Evolutionary conservation across 164 flowering plant species (phyloP).

Genomic region (Macadamia integrifolia): DNA sequence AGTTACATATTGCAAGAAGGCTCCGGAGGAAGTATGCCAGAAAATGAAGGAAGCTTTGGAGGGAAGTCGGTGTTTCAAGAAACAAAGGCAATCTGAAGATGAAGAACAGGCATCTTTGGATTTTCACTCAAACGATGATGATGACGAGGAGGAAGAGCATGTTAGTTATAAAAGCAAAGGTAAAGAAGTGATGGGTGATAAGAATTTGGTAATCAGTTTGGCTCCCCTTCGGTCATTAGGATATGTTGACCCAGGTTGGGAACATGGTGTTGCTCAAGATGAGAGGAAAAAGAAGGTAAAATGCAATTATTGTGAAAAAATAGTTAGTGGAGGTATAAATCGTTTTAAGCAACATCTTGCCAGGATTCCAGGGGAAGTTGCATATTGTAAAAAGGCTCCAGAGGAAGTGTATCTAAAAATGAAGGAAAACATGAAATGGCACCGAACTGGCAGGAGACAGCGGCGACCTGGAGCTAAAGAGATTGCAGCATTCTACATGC

Average conservation of each 20-base stretch:
- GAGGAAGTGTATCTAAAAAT: constrained; percentile 63
- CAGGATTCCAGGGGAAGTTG: constrained; percentile 75
- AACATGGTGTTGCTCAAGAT: constrained; percentile 61
- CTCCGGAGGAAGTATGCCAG: constrained; percentile 51
- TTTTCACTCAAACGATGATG: constrained; percentile 37
- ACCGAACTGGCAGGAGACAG: constrained; percentile 57
- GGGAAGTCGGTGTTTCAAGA: constrained; percentile 49
- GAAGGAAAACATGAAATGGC: constrained; percentile 80
- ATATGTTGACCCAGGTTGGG: constrained; percentile 76
- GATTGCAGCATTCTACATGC: constrained; percentile 33
- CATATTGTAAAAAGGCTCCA: constrained; percentile 58
- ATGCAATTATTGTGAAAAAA: constrained; percentile 70
- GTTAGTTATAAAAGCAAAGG: constrained; percentile 39
- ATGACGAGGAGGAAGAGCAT: constrained; percentile 39
- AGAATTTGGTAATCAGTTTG: constrained; percentile 33
- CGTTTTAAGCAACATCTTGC: constrained; percentile 79
- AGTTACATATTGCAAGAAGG: constrained; percentile 56
- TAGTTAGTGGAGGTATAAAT: constrained; percentile 73
- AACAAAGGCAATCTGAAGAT: constrained; percentile 40
- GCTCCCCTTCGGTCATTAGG: constrained; percentile 70
- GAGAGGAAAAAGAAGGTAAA: constrained; percentile 66
- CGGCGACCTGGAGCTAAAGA: constrained; percentile 44
- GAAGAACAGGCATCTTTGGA: constrained; percentile 36
- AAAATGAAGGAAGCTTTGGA: constrained; percentile 62
- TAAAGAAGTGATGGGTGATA: constrained; percentile 38